Evolutionary conservation across 2,329 filamentous ascomycete genomes (phyloP).

Genomic region (Verticillium tricorpus): DNA sequence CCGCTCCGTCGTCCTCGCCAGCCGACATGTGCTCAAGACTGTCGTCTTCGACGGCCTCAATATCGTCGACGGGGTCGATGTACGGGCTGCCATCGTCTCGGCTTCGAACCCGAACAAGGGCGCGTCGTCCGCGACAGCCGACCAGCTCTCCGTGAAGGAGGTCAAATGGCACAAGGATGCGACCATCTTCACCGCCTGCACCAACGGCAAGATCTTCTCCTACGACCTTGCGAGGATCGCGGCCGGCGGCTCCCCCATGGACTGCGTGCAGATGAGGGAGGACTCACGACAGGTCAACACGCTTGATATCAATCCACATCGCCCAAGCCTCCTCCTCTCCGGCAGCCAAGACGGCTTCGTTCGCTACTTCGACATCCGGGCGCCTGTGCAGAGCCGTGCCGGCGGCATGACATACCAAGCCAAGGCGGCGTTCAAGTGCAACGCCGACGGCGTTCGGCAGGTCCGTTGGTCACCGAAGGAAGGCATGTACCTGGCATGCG

Average conservation of each 20-base stretch:
- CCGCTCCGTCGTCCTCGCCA: conserved; percentile 51
- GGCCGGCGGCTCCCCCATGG: conserved; percentile 39
- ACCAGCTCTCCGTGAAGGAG: conserved; percentile 61
- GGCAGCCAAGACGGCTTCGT: conserved; percentile 62
- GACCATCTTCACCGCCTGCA: conserved; percentile 58
- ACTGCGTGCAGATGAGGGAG: conserved; percentile 54
- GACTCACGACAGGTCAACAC: conserved; percentile 61
- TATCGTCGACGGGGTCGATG: conserved; percentile 53
- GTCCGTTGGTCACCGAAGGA: conserved; percentile 62
- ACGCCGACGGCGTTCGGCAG: conserved; percentile 54
- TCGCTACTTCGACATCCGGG: conserved; percentile 55
- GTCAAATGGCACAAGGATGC: conserved; percentile 54
- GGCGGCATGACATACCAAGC: conserved; percentile 44
- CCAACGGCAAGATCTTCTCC: conserved; percentile 60
- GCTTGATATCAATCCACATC: conserved; percentile 58
- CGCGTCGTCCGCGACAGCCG: conserved; percentile 26
- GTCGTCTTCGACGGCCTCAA: conserved; percentile 49
- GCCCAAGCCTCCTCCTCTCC: conserved; percentile 52
- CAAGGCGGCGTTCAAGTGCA: conserved; percentile 39
- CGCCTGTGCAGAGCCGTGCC: conserved; percentile 40
- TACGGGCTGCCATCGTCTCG: conserved; percentile 51
- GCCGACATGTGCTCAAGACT: conserved; percentile 58
- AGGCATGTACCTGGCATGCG: conserved; percentile 59
- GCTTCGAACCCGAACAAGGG: conserved; percentile 36
- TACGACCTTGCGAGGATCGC: conserved; percentile 54